Base-by-base conservation (phyloP, 352 stramenopile genomes). In the Pythium insidiosum region DNA sequence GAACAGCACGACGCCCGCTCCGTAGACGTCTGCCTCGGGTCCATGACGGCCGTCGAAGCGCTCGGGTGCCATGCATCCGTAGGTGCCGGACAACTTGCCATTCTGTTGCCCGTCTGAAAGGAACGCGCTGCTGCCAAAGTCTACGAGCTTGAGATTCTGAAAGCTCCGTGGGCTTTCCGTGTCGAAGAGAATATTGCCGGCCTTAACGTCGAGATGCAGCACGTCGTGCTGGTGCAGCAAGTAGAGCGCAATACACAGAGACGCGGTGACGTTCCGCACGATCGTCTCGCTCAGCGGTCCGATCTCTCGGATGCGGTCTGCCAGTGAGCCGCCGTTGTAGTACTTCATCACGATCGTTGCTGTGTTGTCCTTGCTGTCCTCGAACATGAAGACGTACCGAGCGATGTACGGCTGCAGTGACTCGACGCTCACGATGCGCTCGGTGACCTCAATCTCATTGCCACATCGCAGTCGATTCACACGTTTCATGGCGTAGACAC, bases 271-370 rank as follows among this genome's bases (percentile, higher is more conserved):
- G 2, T 24, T 55, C 33, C 64, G 62, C 1, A 66, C 61, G 31
- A 61, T 25, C 9, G 38, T 41, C 47, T 86, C 63, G 12, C 52
- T 33, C 2, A 80, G 41, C 6, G 61, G 31, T 0, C 68, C 68
- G 7, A 33, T 34, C 19, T 64, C 50, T 7, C 46, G 38, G 21
- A 84, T 78, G 6, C 69, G 61, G 28, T 84, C 73, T 0, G 54
- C 57, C 2, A 86, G 49, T 16, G 73, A 73, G 1, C 73, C 73
- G 39, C 73, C 68, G 10, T 41, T 43, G 41, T 86, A 86, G 56
- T 68, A 61, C 38, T 77, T 64, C 70, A 86, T 86, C 42, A 76
- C 61, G 25, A 83, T 63, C n/a, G 70, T 82, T 26, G 73, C 61
- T 15, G 51, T 58, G 40, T 60, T 63, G 50, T 66, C 43, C 33